Evolutionary conservation across 2,329 filamentous ascomycete species (phyloP), one percentile per base, ranked within the genome.

Genomic region (Hymenoscyphus salicellus): DNA sequence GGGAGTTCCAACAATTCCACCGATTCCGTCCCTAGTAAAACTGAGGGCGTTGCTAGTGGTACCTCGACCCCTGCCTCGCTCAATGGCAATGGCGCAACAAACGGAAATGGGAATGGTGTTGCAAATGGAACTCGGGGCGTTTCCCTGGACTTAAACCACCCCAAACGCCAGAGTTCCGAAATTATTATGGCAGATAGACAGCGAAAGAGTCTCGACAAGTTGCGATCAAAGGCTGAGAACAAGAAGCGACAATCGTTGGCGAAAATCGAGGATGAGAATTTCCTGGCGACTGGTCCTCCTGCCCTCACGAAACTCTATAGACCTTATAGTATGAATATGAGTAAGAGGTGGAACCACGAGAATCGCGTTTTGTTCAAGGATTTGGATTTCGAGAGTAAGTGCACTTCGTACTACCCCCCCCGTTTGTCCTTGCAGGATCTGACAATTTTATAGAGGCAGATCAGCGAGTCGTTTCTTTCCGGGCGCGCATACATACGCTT

Each of bases 401-500:
- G 20, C 46, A 36, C 36, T 32, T 30, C 14, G 7, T 26, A 26
- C 20, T 23, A 23, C 46, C 46, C 28, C 28, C 28, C 28, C 20
- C 20, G 20, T 52, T 52, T 16, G 46, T 38, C 16, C 46, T 16
- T 11, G 11, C 23, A 14, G 7, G 17, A 14, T 20, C 58, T 63
- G 26, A 65, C 66, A 46, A 65, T 61, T 52, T 30, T 36, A 11
- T 58, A 75, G 73, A 69, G 65, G 59, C 67, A 57, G 71, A 73
- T 17, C 73, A 72, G 32, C 62, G 70, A 43, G 63, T 70, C 3
- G 71, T 75, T 46, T 70, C 65, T 17, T 92, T 93, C 78, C 86
- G 86, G 49, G 89, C 89, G 41, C 84, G 91, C 38, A 81, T 95
- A 23, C 90, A 94, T 76, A 91, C 93, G 63, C 83, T 95, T 65